These are phyloP conservation scores for Hymenoscyphus linearis DNA, from an alignment of 2,329 filamentous ascomycete species.

Conservation along the genomic window DNA sequence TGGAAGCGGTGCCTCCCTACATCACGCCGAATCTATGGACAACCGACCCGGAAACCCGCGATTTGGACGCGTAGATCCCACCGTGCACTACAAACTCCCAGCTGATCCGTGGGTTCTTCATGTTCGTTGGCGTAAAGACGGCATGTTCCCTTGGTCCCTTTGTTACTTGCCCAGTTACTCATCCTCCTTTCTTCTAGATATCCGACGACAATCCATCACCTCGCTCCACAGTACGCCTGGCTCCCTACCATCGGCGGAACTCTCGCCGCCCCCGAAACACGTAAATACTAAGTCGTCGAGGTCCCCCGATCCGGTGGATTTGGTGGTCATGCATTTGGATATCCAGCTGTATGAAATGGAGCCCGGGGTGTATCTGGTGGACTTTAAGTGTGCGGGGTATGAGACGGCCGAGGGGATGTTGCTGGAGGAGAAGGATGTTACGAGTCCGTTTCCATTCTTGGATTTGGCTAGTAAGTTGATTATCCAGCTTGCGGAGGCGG, in stretches of 20 bases:
- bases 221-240: conserved; percentile 31
- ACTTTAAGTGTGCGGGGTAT: conserved; percentile 98
- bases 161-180: conserved; percentile 42
- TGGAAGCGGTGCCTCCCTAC: conserved; percentile 33
- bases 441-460: conserved; percentile 90
- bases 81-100: conserved; percentile 72
- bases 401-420: conserved; percentile 71
- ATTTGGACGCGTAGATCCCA: conserved; percentile 41
- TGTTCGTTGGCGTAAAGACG: conserved; percentile 80
- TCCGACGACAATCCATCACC: conserved; percentile 35
- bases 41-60: conserved; percentile 26
- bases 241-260: conserved; percentile 26
- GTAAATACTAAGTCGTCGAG: neutral
- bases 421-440: conserved; percentile 89
- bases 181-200: conserved; percentile 43
- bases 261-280: conserved; percentile 18
- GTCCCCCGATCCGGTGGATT: conserved; percentile 24
- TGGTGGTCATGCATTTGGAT: conserved; percentile 85
- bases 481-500: conserved; percentile 83
- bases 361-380: conserved; percentile 85
- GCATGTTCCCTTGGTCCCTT: conserved; percentile 54
- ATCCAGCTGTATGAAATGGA: conserved; percentile 97
- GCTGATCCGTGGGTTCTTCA: conserved; percentile 94
- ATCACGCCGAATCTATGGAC: conserved; percentile 34
- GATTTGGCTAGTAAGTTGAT: conserved; percentile 90